Percentiles rank a stretch among this genome's conserved stretches.
Evolutionary conservation across 2,329 filamentous ascomycete species (phyloP).

Genomic region (Fusarium sp.): DNA sequence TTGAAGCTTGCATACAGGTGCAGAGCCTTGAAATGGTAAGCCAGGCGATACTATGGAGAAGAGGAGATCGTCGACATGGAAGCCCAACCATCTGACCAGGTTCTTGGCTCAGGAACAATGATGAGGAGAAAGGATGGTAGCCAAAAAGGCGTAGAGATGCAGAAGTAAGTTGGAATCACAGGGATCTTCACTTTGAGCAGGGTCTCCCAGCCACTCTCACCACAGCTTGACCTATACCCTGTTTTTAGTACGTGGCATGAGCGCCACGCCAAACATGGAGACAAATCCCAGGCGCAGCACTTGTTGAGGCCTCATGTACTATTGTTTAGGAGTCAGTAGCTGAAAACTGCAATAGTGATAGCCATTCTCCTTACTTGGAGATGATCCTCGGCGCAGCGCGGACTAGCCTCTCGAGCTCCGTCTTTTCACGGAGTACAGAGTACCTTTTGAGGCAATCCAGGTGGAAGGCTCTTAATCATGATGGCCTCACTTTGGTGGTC

Average conservation of each 20-base stretch:
- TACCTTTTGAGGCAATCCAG: neutral
- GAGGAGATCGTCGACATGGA: neutral
- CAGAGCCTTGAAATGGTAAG: neutral
- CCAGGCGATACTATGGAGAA: neutral
- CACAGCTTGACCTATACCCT: neutral
- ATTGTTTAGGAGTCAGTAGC: neutral
- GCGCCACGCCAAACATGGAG: neutral
- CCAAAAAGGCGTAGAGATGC: no score
- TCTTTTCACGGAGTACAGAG: neutral
- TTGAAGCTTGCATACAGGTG: neutral
- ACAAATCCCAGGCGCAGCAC: neutral
- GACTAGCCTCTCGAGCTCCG: neutral
- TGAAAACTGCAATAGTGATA: neutral
- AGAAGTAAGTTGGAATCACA: neutral
- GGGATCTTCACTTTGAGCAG: neutral
- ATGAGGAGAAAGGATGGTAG: neutral
- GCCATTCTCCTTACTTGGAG: neutral
- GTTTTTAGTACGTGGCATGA: neutral
- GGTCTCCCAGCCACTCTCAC: neutral
- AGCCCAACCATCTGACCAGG: neutral
- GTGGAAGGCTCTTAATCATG: neutral
- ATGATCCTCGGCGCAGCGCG: neutral
- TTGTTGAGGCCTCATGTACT: neutral
- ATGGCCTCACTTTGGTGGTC: neutral
- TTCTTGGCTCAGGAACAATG: neutral